phyloP scores from a whole-genome alignment of 177 flowering plant genomes.

The Vitis hybrid region DNA sequence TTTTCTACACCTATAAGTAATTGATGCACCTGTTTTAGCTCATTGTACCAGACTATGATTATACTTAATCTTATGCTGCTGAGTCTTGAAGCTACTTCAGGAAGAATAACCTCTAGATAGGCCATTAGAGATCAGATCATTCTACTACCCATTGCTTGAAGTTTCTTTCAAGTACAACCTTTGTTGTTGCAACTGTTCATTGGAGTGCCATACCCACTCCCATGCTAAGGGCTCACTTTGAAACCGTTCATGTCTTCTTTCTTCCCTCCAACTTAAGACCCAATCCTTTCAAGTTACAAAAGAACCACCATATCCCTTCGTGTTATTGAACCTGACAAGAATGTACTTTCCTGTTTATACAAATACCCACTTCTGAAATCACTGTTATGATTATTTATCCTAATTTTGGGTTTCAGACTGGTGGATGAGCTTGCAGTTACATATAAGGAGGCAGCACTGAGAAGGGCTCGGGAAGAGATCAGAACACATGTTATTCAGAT shows the following conservation, averaged over 20 bases:
- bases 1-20: not conserved
- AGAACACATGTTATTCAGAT: constrained; percentile 48
- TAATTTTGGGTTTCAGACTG: constrained; percentile 45
- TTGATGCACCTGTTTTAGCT: not conserved
- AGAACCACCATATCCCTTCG: not conserved
- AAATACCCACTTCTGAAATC: not conserved
- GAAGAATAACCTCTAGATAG: too few relatives aligned
- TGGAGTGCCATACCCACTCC: too few relatives aligned
- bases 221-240: too few relatives aligned
- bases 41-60: not conserved
- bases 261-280: not conserved
- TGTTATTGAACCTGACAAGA: not conserved
- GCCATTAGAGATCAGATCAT: too few relatives aligned
- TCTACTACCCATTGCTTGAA: too few relatives aligned
- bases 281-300: not conserved
- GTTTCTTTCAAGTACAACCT: too few relatives aligned
- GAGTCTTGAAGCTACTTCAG: too few relatives aligned
- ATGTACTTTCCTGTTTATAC: not conserved
- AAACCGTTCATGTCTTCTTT: not conserved
- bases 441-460: constrained; percentile 75
- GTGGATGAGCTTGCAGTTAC: constrained; percentile 71
- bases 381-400: not conserved
- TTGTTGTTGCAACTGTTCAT: too few relatives aligned
- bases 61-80: not conserved
- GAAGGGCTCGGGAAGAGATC: constrained; percentile 59